Percentiles rank a stretch among this genome's conserved stretches.
These are phyloP conservation scores for Sporothrix euskadiensis DNA, from an alignment of 2,329 filamentous ascomycete species.

Conservation along the genomic window DNA sequence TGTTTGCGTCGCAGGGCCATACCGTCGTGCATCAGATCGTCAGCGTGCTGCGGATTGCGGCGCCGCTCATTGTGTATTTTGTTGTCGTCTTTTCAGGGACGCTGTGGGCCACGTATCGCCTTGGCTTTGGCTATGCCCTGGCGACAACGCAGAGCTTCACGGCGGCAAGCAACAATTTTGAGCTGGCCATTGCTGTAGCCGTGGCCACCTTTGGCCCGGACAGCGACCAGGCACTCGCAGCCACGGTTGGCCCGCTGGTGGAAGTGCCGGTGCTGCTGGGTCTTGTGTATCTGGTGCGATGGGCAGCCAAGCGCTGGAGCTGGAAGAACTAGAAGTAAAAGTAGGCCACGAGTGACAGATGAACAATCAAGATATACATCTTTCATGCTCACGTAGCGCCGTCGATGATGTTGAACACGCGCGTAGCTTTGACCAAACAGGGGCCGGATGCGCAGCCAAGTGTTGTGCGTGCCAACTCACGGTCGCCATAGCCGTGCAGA, in stretches of 20 bases:
- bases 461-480: neutral
- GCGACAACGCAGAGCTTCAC: slow-evolving; percentile 81
- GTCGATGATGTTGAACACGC: neutral
- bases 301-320: slow-evolving; percentile 54
- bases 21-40: slow-evolving; percentile 81
- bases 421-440: slow-evolving; percentile 1
- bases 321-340: slow-evolving; percentile 44
- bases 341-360: no score
- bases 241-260: slow-evolving; percentile 81
- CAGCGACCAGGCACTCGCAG: slow-evolving; percentile 77
- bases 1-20: slow-evolving; percentile 79
- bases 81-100: slow-evolving; percentile 71
- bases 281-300: slow-evolving; percentile 72
- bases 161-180: slow-evolving; percentile 90
- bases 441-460: neutral
- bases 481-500: neutral
- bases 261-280: slow-evolving; percentile 80
- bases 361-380: neutral
- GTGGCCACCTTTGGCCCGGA: slow-evolving; percentile 76
- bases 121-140: slow-evolving; percentile 73
- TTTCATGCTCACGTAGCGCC: neutral
- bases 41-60: slow-evolving; percentile 76
- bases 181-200: slow-evolving; percentile 85
- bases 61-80: slow-evolving; percentile 82
- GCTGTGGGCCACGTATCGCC: slow-evolving; percentile 58